Evolutionary conservation across 805 yeast genomes (phyloP), one percentile per base, ranked within the genome.

Genomic region (Saccharomycopsis sp.): DNA sequence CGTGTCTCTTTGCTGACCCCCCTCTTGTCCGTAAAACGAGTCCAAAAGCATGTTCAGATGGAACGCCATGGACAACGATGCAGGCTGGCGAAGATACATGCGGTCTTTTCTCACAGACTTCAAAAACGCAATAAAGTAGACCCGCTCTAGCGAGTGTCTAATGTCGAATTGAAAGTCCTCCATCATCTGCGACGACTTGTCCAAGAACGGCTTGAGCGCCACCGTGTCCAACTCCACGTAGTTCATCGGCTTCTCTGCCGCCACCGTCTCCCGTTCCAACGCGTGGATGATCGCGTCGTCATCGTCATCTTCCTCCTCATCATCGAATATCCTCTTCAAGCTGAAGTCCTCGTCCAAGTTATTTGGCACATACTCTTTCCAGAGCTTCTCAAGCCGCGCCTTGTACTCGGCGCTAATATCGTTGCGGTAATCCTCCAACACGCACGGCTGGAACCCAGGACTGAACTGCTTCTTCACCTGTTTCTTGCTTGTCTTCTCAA

Each of bases 111-210:
- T 42, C 13, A 46, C 30, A 17, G 49, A 42, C 13, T 42, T 43
- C 19, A 43, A 38, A 18, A 46, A 46, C 9, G 46, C 47, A 36
- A 43, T 29, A 13, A 42, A 43, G 30, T 41, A 29, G 3, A 46
- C n/a, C 21, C 42, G 30, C 4, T 45, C 30, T 9, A 17, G 22
- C 13, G 38, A 12, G 17, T 22, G 23, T 21, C 39, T 39, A n/a
- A 43, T 35, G n/a, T 34, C 33, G 5, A 46, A 38, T 22, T 46
- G 49, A 13, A 46, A 46, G 37, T 46, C 49, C 27, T 42, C 47
- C 29, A 43, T 35, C 3, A 45, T 21, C 6, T 21, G 21, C 1
- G 47, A 42, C 2, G 43, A 27, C 3, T 39, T 33, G n/a, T 46
- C 49, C 4, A 46, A 34, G 30, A 42, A 46, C 22, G 26, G 36